Evolutionary conservation across 108 stramenopile genomes (phyloP).

Genomic region (Aureococcus anophagefferens): DNA sequence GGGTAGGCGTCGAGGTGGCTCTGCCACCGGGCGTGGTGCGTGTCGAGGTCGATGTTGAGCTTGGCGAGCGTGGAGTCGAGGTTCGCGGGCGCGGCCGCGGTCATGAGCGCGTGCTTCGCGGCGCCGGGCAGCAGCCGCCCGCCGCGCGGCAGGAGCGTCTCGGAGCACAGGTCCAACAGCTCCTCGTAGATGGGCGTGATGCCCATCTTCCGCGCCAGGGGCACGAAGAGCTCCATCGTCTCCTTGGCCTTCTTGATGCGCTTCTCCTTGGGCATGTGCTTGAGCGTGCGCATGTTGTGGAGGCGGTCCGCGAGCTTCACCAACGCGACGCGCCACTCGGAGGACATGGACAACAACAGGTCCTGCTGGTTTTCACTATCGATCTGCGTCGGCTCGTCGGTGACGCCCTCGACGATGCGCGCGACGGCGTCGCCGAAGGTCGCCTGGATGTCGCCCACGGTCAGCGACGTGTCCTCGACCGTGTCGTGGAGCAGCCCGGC

Average conservation of each 20-base stretch:
- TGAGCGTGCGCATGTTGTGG: slow-evolving; percentile 31
- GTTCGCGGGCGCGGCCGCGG: too few relatives aligned
- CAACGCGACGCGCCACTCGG: slow-evolving; percentile 53
- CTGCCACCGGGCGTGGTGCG: too few relatives aligned
- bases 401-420: slow-evolving; percentile 25
- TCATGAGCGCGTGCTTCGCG: too few relatives aligned
- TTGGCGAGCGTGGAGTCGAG: too few relatives aligned
- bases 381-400: slow-evolving; percentile 42
- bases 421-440: slow-evolving; percentile 19
- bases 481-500: slow-evolving; percentile 31
- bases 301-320: slow-evolving; percentile 29
- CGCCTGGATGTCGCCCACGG: slow-evolving; percentile 9
- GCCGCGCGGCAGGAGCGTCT: too few relatives aligned
- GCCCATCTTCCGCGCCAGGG: slow-evolving; percentile 89
- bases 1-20: too few relatives aligned
- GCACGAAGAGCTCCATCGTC: slow-evolving; percentile 86
- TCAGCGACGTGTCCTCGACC: slow-evolving; percentile 25
- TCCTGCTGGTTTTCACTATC: slow-evolving; percentile 85
- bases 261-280: slow-evolving; percentile 22
- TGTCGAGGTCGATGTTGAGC: too few relatives aligned
- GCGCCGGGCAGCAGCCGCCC: too few relatives aligned
- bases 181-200: slow-evolving; percentile 69
- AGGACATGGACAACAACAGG: slow-evolving; percentile 91
- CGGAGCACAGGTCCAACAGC: slow-evolving; percentile 54
- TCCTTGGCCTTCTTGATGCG: slow-evolving; percentile 49